Evolutionary conservation across 1,284 basidiomycete genomes (phyloP).

Genomic region (Pseudozyma tsukubaensis): DNA sequence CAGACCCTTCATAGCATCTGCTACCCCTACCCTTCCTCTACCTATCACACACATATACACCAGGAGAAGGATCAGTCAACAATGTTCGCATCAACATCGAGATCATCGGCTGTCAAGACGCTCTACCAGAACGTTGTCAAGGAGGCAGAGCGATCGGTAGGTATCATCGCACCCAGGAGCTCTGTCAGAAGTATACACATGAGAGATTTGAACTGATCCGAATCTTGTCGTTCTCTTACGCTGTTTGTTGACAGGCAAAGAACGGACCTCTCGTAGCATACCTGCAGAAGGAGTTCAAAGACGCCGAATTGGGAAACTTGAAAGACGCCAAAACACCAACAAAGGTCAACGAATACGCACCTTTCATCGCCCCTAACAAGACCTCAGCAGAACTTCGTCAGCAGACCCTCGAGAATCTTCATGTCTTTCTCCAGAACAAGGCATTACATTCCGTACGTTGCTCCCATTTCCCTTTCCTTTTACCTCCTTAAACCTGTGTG

Average conservation of each 20-base stretch:
- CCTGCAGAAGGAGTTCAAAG: slow-evolving; percentile 33
- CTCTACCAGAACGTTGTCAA: slow-evolving; percentile 37
- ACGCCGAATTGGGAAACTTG: slow-evolving; percentile 1
- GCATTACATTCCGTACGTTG: slow-evolving; percentile 73
- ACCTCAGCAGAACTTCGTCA: slow-evolving; percentile 26
- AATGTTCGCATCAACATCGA: slow-evolving; percentile 36
- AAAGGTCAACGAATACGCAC: slow-evolving; percentile 13
- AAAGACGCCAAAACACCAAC: slow-evolving; percentile 1
- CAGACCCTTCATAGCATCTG: not conserved
- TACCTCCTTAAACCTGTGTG: slow-evolving; percentile 3
- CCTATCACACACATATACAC: not conserved
- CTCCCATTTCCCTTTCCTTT: slow-evolving; percentile 15
- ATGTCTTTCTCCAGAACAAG: slow-evolving; percentile 80
- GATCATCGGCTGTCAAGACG: slow-evolving; percentile 23
- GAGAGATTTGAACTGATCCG: not conserved
- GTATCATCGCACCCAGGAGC: not conserved
- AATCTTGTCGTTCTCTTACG: not conserved
- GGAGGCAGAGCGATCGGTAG: slow-evolving; percentile 33
- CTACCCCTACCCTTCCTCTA: too few species aligned
- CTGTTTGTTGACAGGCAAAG: slow-evolving; percentile 17
- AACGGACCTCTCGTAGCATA: slow-evolving; percentile 33
- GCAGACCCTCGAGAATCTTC: slow-evolving; percentile 73
- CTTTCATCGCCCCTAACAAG: slow-evolving; percentile 34
- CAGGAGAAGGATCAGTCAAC: not conserved
- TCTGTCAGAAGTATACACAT: not conserved